These are phyloP conservation scores for Synchytrium microbalum DNA, from an alignment of 371 early-diverging fungal species.

Conservation along the genomic window DNA sequence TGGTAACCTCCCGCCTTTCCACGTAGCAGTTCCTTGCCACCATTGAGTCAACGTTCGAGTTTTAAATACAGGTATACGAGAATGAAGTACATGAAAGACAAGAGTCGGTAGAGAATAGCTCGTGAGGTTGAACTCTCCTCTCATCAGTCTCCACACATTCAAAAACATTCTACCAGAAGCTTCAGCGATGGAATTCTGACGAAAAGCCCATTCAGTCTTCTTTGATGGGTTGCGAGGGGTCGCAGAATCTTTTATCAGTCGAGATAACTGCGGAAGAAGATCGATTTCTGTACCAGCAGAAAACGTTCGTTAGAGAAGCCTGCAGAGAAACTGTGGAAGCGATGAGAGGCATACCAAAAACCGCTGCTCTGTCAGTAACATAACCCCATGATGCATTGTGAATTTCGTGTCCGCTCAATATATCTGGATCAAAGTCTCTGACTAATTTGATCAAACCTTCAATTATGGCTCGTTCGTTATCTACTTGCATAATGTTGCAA, in stretches of 20 bases:
- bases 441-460: conserved; percentile 40
- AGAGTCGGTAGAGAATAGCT: conserved; percentile 71
- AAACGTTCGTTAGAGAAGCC: conserved; percentile 17
- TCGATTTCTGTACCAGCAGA: conserved; percentile 32
- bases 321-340: conserved; percentile 3
- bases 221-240: no score
- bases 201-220: conserved; percentile 49
- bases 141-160: conserved; percentile 81
- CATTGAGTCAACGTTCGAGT: conserved; percentile 1
- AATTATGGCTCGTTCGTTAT: conserved; percentile 48
- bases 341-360: conserved; percentile 3
- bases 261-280: conserved; percentile 42
- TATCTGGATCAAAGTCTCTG: conserved; percentile 69
- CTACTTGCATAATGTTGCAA: conserved; percentile 19
- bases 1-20: conserved; percentile 45
- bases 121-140: conserved; percentile 58
- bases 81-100: conserved; percentile 59
- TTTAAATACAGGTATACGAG: conserved; percentile 10
- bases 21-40: conserved; percentile 52
- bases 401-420: conserved; percentile 78
- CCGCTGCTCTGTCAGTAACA: conserved; percentile 53
- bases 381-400: conserved; percentile 84
- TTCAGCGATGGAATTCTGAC: conserved; percentile 52
- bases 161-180: conserved; percentile 72
- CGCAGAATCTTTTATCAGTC: conserved; percentile 24